Base-by-base conservation (phyloP, 768 basidiomycete species). In the Hysterangium stoloniferum region DNA sequence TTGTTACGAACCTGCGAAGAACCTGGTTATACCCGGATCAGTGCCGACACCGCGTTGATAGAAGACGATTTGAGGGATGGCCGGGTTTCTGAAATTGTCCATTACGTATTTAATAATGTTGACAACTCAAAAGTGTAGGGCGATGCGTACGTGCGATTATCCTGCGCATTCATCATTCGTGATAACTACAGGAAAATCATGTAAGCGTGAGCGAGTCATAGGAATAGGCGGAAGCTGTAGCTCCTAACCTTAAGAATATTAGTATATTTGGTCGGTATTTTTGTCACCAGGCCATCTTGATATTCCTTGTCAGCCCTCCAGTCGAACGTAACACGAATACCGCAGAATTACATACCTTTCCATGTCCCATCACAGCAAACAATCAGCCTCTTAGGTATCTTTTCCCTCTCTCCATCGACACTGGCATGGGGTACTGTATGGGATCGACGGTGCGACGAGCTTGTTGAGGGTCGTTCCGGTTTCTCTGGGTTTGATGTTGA, bases 301-400 rank as follows among this genome's bases (percentile, higher is more conserved):
- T 42, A 12, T 12, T 3, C 8, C 28, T 13, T 13, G 22, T 41
- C 20, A 41, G 17, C 36, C 7, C 9, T 7, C 25, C 4, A 50
- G 22, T 8, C 31, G 24, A 32, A 17, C 13, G 24, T 27, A 40
- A n/a, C 15, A 11, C 13, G 24, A 13, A 5, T 12, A 12, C n/a
- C 34, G 25, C 19, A 47, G 9, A 19, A n/a, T 3, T 36, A 63
- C 76, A 57, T 53, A 82, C 85, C 36, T 50, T 50, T 36, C 48
- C 48, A 50, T 42, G 48, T 50, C 29, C 85, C 85, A 59, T 87
- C 85, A 54, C 85, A 87, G 57, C 83, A 86, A 29, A 87, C 71
- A 27, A 85, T 71, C 38, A 87, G 76, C 46, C 84, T 71, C 58
- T 85, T 85, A 12, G 22, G 36, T 6, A 50, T 33, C 7, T 41